These are phyloP conservation scores for Phytophthora colocasiae DNA, from an alignment of 352 stramenopile genomes.

Conservation along the genomic window DNA sequence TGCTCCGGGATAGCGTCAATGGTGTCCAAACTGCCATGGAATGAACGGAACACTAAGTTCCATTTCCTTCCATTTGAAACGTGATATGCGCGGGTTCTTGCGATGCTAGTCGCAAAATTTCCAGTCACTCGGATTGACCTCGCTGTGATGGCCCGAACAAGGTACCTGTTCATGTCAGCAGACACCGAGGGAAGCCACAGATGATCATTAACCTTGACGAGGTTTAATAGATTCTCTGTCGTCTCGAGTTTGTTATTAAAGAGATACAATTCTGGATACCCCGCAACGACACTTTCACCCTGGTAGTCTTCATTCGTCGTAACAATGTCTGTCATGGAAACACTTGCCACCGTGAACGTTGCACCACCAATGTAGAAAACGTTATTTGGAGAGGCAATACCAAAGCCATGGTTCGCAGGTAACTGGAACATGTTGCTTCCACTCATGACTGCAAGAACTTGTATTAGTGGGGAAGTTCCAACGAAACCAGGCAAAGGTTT, in stretches of 20 bases:
- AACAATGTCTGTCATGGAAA: constrained; percentile 37
- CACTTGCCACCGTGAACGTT: constrained; percentile 45
- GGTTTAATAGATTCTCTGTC: constrained; percentile 53
- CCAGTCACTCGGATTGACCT: constrained; percentile 61
- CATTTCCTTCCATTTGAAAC: constrained; percentile 61
- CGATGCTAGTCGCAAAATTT: constrained; percentile 49
- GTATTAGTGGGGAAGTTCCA: constrained; percentile 57
- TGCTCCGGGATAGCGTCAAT: constrained; percentile 67
- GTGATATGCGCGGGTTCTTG: constrained; percentile 44
- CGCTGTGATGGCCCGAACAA: constrained; percentile 25
- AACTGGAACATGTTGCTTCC: constrained; percentile 47
- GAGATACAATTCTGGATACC: constrained; percentile 45
- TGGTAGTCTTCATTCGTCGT: constrained; percentile 48
- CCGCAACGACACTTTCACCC: constrained; percentile 40
- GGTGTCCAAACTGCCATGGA: constrained; percentile 57
- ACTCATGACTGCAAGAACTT: constrained; percentile 52
- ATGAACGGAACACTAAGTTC: constrained; percentile 78
- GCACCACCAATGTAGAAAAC: constrained; percentile 51
- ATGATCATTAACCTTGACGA: constrained; percentile 48
- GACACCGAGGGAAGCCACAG: constrained; percentile 60
- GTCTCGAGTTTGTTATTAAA: constrained; percentile 76
- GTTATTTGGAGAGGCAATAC: neutral
- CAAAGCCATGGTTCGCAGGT: constrained; percentile 50
- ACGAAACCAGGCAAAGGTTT: constrained; percentile 58
- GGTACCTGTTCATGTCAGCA: constrained; percentile 61